These are phyloP conservation scores for Rhodomyrtus tomentosa DNA, from an alignment of 345 rosid species.

Conservation along the genomic window DNA sequence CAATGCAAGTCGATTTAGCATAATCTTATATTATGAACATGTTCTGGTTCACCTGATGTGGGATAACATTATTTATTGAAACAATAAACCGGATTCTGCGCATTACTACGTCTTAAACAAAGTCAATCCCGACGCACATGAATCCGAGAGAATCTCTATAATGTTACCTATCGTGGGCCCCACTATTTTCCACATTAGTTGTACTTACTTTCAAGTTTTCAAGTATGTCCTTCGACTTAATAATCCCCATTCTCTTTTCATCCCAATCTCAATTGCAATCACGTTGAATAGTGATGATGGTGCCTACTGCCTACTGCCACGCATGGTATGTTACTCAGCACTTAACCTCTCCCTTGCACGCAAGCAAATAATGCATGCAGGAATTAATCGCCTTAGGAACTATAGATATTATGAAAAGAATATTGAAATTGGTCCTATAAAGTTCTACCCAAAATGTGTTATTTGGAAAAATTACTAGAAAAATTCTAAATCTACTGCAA, in stretches of 20 bases:
- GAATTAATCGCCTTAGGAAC: not conserved
- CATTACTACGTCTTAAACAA: not conserved
- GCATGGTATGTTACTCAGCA: not conserved
- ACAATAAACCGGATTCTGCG: not conserved
- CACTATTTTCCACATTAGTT: not conserved
- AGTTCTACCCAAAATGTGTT: not conserved
- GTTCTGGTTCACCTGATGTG: not conserved
- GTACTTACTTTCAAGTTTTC: not conserved
- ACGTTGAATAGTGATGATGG: not conserved
- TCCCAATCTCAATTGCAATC: not conserved
- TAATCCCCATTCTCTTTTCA: not conserved
- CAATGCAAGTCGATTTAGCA: not conserved
- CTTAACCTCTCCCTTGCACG: not conserved
- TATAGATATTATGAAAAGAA: not conserved
- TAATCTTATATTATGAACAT: not conserved
- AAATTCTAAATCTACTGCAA: too few relatives aligned
- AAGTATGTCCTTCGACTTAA: not conserved
- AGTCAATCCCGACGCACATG: not conserved
- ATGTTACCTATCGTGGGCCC: not conserved
- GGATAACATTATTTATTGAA: not conserved
- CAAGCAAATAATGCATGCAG: not conserved
- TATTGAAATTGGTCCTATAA: not conserved
- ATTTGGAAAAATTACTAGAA: too few relatives aligned
- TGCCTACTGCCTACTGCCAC: not conserved
- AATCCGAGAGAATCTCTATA: not conserved